A percentile compares a stretch with the other conserved stretches of the same genome.
phyloP scores from a whole-genome alignment of 176 grass and related monocot genomes.

The Rhynchospora pubera region DNA sequence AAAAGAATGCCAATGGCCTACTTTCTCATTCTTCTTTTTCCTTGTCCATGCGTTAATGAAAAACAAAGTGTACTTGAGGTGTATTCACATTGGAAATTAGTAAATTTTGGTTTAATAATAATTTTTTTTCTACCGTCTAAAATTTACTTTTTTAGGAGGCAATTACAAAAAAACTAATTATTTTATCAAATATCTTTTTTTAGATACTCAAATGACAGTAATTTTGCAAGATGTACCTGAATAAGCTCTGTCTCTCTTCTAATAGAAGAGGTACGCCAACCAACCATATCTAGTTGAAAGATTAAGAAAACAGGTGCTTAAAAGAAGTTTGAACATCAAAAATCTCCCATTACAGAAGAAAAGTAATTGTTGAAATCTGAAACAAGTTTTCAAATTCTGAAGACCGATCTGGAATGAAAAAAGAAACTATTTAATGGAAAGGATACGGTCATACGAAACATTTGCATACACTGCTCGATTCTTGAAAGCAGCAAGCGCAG shows the following conservation, averaged over 20 bases:
- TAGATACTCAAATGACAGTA: not conserved
- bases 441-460: slow-evolving; percentile 93
- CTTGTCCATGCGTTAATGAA: not conserved
- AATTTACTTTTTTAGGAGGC: not conserved
- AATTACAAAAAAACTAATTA: not conserved
- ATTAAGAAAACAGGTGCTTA: slow-evolving; percentile 38
- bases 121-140: not conserved
- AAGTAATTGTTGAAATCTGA: not conserved
- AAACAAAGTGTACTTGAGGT: not conserved
- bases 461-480: slow-evolving; percentile 67
- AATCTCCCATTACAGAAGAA: not conserved
- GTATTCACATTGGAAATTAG: not conserved
- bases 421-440: not conserved
- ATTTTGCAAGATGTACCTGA: slow-evolving; percentile 31
- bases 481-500: slow-evolving; percentile 67
- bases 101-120: not conserved
- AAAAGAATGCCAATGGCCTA: not conserved
- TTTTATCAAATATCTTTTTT: not conserved
- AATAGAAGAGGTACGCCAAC: slow-evolving; percentile 87
- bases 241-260: slow-evolving; percentile 64
- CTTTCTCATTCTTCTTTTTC: not conserved
- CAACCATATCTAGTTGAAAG: slow-evolving; percentile 64
- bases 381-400: not conserved
- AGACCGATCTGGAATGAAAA: not conserved
- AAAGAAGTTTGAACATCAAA: slow-evolving; percentile 18